Evolutionary conservation across 768 basidiomycete genomes (phyloP), one percentile per base, ranked within the genome.

Genomic region (Mycena galopus): DNA sequence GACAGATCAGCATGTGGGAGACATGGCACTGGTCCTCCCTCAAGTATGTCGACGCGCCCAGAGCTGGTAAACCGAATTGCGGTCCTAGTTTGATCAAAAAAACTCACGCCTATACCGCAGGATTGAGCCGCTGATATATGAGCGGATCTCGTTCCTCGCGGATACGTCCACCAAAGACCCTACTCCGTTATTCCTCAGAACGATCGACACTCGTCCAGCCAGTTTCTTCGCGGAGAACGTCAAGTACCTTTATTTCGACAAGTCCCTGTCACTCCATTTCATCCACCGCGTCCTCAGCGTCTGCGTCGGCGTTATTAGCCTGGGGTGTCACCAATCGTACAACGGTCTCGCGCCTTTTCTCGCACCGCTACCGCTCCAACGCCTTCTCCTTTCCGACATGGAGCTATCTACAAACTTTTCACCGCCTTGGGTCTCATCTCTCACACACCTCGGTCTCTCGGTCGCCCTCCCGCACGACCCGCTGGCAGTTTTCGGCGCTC

Each of bases 101-200:
- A 14, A n/a, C 7, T 47, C 7, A 47, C n/a, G 4, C 21, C 44
- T 42, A 12, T 42, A 19, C 8, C 11, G 7, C 44, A 47, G 44
- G 85, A 77, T 85, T 42, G 80, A 81, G 57, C 85, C 85, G 56
- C 66, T 76, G 17, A 80, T 86, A 37, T 87, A 86, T 74, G 76
- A 81, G 42, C 81, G 83, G 75, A 82, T 86, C 8, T 77, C 82
- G 6, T 77, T 85, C 9, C 29, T 62, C 16, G 16, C 25, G 81
- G 80, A n/a, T 16, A 60, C 39, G 63, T 50, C 32, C 42, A 63
- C n/a, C 33, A 50, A 42, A 35, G 83, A 84, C 65, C 79, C 79
- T 4, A 71, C 71, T 19, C 67, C 83, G 14, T 16, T 0, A 60
- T 85, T 86, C 76, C 62, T 86, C 56, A 80, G 79, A 25, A 83